phyloP scores from a whole-genome alignment of 106 monocot species.

The Hemerocallis citrina region DNA sequence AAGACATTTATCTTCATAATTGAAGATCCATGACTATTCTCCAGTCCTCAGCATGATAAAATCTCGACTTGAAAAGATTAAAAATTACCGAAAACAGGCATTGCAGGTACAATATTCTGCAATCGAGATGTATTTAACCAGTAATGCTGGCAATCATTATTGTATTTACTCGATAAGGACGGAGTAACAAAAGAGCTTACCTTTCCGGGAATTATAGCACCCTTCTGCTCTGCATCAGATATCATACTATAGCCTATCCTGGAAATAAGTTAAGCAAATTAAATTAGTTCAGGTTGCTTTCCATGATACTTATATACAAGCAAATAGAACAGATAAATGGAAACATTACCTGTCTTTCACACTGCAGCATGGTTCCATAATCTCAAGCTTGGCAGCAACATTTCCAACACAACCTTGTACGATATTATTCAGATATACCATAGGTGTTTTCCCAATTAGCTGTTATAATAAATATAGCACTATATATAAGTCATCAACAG shows the following conservation, averaged over 20 bases:
- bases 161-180: no score
- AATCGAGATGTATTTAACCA: no score
- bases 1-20: no score
- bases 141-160: no score
- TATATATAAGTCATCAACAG: background rate
- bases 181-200: no score
- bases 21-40: no score
- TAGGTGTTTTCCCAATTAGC: constrained; percentile 97
- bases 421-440: constrained; percentile 93
- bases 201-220: constrained; percentile 88
- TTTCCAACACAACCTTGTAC: constrained; percentile 80
- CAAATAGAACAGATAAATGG: background rate
- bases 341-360: constrained; percentile 76
- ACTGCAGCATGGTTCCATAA: constrained; percentile 98
- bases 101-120: no score
- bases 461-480: constrained; percentile 25
- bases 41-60: no score
- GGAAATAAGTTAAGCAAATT: constrained; percentile 7
- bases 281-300: background rate
- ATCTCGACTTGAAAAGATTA: no score
- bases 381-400: constrained; percentile 95
- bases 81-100: no score
- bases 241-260: constrained; percentile 99
- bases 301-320: no score
- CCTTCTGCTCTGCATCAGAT: constrained; percentile 79